Evolutionary conservation across 176 grass and related monocot species (phyloP), one percentile per base, ranked within the genome.

Genomic region (Carex myosuroides): DNA sequence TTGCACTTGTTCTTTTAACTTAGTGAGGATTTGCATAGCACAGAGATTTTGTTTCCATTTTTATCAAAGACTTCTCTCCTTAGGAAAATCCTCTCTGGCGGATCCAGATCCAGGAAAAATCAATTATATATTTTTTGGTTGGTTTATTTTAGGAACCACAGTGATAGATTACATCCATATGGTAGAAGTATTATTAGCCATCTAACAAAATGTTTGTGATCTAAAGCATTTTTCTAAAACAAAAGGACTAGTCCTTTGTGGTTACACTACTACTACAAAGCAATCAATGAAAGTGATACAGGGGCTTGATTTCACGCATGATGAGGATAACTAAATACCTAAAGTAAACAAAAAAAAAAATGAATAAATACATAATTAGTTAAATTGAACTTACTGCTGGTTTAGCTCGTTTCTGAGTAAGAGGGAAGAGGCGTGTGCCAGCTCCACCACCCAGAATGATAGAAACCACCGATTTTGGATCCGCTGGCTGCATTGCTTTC

Each of bases 341-440:
- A 46, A 72, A 48, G 41, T 72, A 72, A 22, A 21, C 17, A 72
- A 72, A 11, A 48, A 46, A 46, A 13, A 20, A 22, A 1, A 1
- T 11, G 7, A 72, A 72, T 20, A 72, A 72, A 72, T 20, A 72
- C 44, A 8, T 7, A 22, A 9, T 22, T 46, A 50, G 10, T 50
- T 50, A 50, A 50, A 76, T 75, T 85, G 61, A 26, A 59, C 56
- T 91, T 90, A 97, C 91, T 54, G 94, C 94, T 16, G 94, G 94
- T 84, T 93, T 97, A 29, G 94, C 94, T 83, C 94, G 89, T 65
- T 87, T 97, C 46, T 63, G 83, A 11, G 94, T 97, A 66, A 97
- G 91, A 69, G 94, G 94, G 65, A 97, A 94, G 62, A 97, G 91
- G 6, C 90, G 94, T 84, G 91, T 86, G n/a, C 94, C 91, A 6